A percentile compares a stretch with the other conserved stretches of the same genome.
These are phyloP conservation scores for Solioccasus polychromus DNA, from an alignment of 768 basidiomycete species.

Conservation along the genomic window DNA sequence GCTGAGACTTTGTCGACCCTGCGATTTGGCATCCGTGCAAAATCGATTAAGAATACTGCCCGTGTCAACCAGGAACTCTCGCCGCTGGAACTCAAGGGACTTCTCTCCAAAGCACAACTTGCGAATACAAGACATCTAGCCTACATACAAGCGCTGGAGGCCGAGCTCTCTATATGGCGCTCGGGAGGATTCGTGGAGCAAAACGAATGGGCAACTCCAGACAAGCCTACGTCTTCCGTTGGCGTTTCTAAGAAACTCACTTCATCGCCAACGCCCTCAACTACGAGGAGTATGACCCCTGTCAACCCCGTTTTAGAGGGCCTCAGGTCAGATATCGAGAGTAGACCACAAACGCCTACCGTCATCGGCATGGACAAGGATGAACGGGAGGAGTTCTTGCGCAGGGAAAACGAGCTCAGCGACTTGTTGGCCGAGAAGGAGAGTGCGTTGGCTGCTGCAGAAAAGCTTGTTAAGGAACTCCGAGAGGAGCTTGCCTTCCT, in stretches of 20 bases:
- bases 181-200: slow-evolving; percentile 82
- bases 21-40: slow-evolving; percentile 99
- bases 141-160: slow-evolving; percentile 87
- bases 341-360: slow-evolving; percentile 90
- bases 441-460: slow-evolving; percentile 70
- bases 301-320: slow-evolving; percentile 72
- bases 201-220: slow-evolving; percentile 72
- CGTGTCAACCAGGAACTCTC: slow-evolving; percentile 98
- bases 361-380: slow-evolving; percentile 89
- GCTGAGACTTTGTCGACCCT: slow-evolving; percentile 93
- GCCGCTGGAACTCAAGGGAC: slow-evolving; percentile 90
- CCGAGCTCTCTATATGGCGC: slow-evolving; percentile 88
- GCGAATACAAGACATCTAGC: slow-evolving; percentile 81
- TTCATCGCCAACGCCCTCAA: slow-evolving; percentile 63
- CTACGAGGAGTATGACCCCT: slow-evolving; percentile 69
- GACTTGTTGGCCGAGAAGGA: slow-evolving; percentile 93
- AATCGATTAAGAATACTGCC: slow-evolving; percentile 99
- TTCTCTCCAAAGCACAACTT: slow-evolving; percentile 85
- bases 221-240: slow-evolving; percentile 48
- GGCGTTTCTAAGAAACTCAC: slow-evolving; percentile 46
- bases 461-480: slow-evolving; percentile 85
- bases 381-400: slow-evolving; percentile 95
- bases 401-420: slow-evolving; percentile 93
- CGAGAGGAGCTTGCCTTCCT: slow-evolving; percentile 86
- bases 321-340: slow-evolving; percentile 68